Conservation (phyloP, 2,329 filamentous ascomycete species). For the Nigrograna mackinnonii region DNA sequence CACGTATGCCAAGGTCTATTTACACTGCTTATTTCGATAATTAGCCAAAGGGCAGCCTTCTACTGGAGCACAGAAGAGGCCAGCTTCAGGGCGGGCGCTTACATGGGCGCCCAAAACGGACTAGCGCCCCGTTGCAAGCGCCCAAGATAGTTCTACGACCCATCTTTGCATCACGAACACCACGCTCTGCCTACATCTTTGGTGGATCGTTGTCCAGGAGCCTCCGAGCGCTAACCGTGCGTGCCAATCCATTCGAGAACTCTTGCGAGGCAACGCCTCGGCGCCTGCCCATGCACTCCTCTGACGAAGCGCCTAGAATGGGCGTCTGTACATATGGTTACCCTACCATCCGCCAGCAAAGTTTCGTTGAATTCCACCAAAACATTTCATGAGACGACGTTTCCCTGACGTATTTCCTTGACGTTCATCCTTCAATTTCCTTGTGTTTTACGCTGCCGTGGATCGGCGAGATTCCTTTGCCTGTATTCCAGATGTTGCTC, state of each 20-base stretch:
- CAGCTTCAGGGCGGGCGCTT: conserved; percentile 38
- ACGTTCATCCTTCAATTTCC: conserved; percentile 39
- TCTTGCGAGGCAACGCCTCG: conserved; percentile 34
- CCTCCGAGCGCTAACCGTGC: conserved; percentile 37
- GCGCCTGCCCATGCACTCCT: conserved; percentile 37
- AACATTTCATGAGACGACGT: conserved; percentile 36
- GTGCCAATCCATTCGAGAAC: conserved; percentile 27
- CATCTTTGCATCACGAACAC: conserved; percentile 30
- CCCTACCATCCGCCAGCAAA: conserved; percentile 29
- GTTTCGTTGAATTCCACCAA: conserved; percentile 26
- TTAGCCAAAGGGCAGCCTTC: conserved; percentile 22
- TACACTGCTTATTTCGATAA: conserved; percentile 20
- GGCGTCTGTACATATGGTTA: conserved; percentile 38
- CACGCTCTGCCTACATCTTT: conserved; percentile 23
- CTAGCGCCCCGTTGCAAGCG: conserved; percentile 26
- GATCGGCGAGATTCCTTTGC: conserved; percentile 33
- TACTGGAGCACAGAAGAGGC: conserved; percentile 22
- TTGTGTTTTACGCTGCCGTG: conserved; percentile 36
- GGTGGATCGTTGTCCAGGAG: conserved; percentile 22
- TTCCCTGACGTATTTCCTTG: conserved; percentile 41
- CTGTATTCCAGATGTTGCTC: conserved; percentile 29
- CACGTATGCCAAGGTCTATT: conserved; percentile 38
- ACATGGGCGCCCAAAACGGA: conserved; percentile 18
- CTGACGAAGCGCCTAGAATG: conserved; percentile 32
- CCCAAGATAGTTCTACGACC: conserved; percentile 24